These are phyloP conservation scores for Penicillium pancosmium DNA, from an alignment of 495 filamentous ascomycete species.

Conservation along the genomic window DNA sequence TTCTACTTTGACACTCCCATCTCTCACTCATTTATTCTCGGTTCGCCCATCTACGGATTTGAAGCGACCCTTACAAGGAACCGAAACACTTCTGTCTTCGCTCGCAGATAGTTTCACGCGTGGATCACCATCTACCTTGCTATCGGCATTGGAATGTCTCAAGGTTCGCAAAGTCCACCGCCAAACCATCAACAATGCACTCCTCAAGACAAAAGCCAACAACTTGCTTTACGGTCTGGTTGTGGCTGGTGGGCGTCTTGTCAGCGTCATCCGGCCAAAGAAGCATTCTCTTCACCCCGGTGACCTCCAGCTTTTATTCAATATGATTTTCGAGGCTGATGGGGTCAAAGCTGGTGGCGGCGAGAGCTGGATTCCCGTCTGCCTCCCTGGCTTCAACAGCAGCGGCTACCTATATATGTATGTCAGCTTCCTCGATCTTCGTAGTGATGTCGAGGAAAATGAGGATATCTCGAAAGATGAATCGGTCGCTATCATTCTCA, in stretches of 20 bases:
- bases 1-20: conserved; percentile 89
- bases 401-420: conserved; percentile 99
- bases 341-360: conserved; percentile 86
- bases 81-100: conserved; percentile 86
- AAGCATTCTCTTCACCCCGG: conserved; percentile 95
- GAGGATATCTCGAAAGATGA: conserved; percentile 59
- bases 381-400: conserved; percentile 96
- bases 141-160: conserved; percentile 90
- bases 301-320: conserved; percentile 95
- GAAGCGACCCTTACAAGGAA: conserved; percentile 88
- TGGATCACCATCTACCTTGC: conserved; percentile 84
- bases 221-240: conserved; percentile 90
- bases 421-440: conserved; percentile 78
- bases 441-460: conserved; percentile 35
- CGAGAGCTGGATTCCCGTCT: conserved; percentile 97
- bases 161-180: conserved; percentile 85
- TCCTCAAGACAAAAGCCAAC: conserved; percentile 73
- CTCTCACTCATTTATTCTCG: conserved; percentile 85
- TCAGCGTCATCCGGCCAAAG: conserved; percentile 90
- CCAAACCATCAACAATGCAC: conserved; percentile 79
- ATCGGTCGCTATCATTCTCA: conserved; percentile 87
- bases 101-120: conserved; percentile 92
- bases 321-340: conserved; percentile 97
- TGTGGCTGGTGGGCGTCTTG: conserved; percentile 89
- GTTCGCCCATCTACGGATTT: conserved; percentile 90